Evolutionary conservation across 1,139 yeast species (phyloP), one percentile per base, ranked within the genome.

Genomic region (Hansenula anomala): DNA sequence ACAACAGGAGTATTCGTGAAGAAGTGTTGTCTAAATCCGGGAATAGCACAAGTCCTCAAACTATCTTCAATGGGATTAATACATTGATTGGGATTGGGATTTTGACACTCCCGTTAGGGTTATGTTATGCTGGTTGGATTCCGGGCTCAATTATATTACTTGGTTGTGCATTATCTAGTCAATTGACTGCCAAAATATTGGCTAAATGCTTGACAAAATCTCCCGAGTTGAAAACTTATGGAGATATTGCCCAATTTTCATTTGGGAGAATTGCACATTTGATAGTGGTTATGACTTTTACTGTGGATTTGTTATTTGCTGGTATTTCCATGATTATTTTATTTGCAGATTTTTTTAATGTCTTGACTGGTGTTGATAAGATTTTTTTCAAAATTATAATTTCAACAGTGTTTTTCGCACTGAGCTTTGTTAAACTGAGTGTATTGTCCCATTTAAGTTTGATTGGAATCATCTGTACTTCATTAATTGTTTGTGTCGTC

Each of bases 41-140:
- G 1, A 45, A 43, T 25, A 49, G 54, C 20, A 89, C 97, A 0
- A 82, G 80, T 0, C 83, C 90, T 1, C 97, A 90, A 59, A 90
- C 97, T 0, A 67, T 86, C 17, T 88, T 90, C 67, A 90, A 90
- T 57, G 79, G 95, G 4, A 80, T 89, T 40, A 90, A 90, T 58
- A 85, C 89, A 0, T 66, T 89, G 32, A 78, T 89, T 52, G 97
- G 97, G 0, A 78, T 90, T 34, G 97, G 96, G 4, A 71, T 90
- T 54, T 69, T 90, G 28, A 82, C 96, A 1, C 67, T 90, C 36
- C 96, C 97, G 0, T 70, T 83, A 50, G 97, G 92, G 0, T 65
- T 90, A 46, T 75, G 71, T 46, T 71, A 84, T 39, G 73, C 96
- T 0, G 97, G 97, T 1, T 83, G 95, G 89, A 55, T 81, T 2